Percentiles rank a stretch among this genome's conserved stretches.
These are phyloP conservation scores for Stephania japonica DNA, from an alignment of 164 flowering plant species.

Conservation along the genomic window DNA sequence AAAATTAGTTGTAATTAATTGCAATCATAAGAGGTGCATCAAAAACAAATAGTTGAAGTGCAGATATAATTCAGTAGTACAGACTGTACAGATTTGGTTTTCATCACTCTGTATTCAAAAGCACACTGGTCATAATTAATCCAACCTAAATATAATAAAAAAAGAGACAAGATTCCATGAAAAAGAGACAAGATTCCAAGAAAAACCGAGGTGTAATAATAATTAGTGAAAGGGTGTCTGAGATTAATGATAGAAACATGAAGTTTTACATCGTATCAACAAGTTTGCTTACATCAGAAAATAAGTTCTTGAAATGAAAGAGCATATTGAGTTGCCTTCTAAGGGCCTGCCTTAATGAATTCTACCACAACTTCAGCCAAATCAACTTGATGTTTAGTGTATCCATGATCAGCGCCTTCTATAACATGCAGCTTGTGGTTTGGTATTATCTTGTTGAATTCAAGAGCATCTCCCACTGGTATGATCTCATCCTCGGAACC, in stretches of 20 bases:
- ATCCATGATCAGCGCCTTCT: constrained; percentile 62
- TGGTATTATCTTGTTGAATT: constrained; percentile 43
- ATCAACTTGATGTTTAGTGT: constrained; percentile 44
- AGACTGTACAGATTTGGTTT: too few species aligned
- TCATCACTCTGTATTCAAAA: too few species aligned
- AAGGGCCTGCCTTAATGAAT: constrained; percentile 25
- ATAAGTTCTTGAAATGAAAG: background rate
- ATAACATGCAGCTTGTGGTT: constrained; percentile 52
- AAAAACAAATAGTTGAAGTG: too few species aligned
- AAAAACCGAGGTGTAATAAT: background rate
- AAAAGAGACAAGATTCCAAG: background rate
- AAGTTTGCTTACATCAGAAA: background rate
- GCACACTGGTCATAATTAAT: too few species aligned
- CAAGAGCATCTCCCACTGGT: constrained; percentile 46
- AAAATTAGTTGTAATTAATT: too few species aligned
- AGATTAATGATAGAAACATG: background rate
- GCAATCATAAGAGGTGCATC: too few species aligned
- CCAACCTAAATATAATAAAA: too few species aligned
- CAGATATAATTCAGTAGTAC: too few species aligned
- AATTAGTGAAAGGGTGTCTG: background rate
- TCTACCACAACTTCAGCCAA: constrained; percentile 37
- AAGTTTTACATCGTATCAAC: background rate
- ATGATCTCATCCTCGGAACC: constrained; percentile 53
- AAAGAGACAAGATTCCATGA: too few species aligned
- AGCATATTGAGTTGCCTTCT: background rate